Evolutionary conservation across 768 basidiomycete genomes (phyloP).

Genomic region (Botryobasidium botryosum): DNA sequence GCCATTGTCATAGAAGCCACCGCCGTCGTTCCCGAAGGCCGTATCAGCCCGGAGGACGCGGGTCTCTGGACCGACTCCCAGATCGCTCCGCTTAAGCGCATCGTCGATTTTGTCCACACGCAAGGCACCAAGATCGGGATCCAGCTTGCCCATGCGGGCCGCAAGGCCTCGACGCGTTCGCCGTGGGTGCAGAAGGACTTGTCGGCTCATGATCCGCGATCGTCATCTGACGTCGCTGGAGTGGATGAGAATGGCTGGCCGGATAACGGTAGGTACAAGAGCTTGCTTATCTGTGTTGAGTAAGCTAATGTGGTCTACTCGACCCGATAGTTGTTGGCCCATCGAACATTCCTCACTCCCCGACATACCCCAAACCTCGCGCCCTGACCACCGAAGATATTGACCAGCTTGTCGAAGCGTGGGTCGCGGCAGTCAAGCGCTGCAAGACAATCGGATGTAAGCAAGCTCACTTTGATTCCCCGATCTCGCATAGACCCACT

Average conservation of each 20-base stretch:
- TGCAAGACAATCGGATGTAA: slow-evolving; percentile 45
- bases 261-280: slow-evolving; percentile 17
- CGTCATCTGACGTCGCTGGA: slow-evolving; percentile 22
- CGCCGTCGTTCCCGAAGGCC: slow-evolving; percentile 38
- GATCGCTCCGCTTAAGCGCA: slow-evolving; percentile 46
- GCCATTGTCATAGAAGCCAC: slow-evolving; percentile 62
- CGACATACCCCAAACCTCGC: slow-evolving; percentile 37
- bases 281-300: not conserved
- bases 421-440: slow-evolving; percentile 34
- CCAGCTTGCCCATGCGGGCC: slow-evolving; percentile 60
- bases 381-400: slow-evolving; percentile 40
- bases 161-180: slow-evolving; percentile 53
- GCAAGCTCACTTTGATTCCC: slow-evolving; percentile 11
- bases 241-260: slow-evolving; percentile 56
- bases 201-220: slow-evolving; percentile 6
- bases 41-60: slow-evolving; percentile 60
- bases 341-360: slow-evolving; percentile 36
- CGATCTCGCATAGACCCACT: not conserved
- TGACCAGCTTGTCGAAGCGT: slow-evolving; percentile 41
- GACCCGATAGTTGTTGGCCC: slow-evolving; percentile 39
- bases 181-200: slow-evolving; percentile 38
- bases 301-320: not conserved
- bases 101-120: slow-evolving; percentile 56
- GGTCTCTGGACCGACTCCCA: slow-evolving; percentile 69
- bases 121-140: slow-evolving; percentile 59